Percentiles rank a stretch among this genome's conserved stretches.
These are phyloP conservation scores for Caryocar brasiliense DNA, from an alignment of 441 rosid species.

Conservation along the genomic window DNA sequence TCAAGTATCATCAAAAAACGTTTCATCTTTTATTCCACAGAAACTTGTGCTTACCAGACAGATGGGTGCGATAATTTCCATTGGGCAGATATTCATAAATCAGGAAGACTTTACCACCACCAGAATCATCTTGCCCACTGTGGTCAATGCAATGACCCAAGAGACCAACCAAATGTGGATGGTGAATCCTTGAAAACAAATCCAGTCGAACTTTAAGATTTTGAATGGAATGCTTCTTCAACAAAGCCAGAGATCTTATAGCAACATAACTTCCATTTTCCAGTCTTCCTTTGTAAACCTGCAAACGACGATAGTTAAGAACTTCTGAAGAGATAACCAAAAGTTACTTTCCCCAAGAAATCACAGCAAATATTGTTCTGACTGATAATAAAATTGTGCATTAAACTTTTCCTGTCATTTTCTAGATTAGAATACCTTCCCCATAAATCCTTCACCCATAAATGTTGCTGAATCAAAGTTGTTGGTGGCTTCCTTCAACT, in stretches of 20 bases:
- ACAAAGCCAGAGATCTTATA: conserved; percentile 46
- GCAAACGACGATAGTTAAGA: too few relatives aligned
- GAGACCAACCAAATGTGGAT: conserved; percentile 77
- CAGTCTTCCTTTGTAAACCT: conserved; percentile 77
- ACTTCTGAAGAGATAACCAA: too few relatives aligned
- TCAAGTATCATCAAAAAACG: too few relatives aligned
- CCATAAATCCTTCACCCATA: conserved; percentile 64
- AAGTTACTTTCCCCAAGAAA: not conserved
- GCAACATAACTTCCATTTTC: conserved; percentile 64
- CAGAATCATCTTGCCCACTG: conserved; percentile 38
- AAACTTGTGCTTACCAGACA: conserved; percentile 52
- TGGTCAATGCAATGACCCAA: conserved; percentile 72
- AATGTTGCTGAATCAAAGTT: conserved; percentile 55
- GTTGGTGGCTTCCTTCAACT: conserved; percentile 74
- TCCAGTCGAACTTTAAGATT: conserved; percentile 63
- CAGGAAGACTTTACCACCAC: conserved; percentile 47
- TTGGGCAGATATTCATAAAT: conserved; percentile 58
- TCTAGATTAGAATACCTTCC: conserved; percentile 81
- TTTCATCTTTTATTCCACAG: too few relatives aligned
- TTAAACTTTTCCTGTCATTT: too few relatives aligned
- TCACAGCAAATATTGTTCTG: not conserved
- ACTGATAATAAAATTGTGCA: too few relatives aligned
- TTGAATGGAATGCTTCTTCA: conserved; percentile 60
- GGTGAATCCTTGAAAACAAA: conserved; percentile 73
- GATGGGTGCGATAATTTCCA: conserved; percentile 57